Conservation (phyloP, 2,329 filamentous ascomycete species). For the Aspergillus ibericus region DNA sequence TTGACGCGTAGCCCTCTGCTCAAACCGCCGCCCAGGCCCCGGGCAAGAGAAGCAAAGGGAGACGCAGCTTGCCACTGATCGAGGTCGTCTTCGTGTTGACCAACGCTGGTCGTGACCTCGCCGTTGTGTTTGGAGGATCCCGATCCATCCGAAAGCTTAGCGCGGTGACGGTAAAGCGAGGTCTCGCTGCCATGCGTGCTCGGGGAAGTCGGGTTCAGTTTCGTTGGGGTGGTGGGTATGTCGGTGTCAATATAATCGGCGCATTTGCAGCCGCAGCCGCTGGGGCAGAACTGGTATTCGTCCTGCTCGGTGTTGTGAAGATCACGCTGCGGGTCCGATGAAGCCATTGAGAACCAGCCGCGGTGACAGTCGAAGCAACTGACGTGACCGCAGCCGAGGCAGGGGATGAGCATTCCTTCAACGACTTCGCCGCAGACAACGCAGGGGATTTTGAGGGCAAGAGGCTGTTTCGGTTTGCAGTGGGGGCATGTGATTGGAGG, state of each 20-base stretch:
- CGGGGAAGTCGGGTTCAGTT: slow-evolving; percentile 17
- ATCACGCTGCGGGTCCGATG: slow-evolving; percentile 11
- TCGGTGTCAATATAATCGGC: slow-evolving; percentile 38
- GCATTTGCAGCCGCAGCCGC: slow-evolving; percentile 51
- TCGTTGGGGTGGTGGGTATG: slow-evolving; percentile 31
- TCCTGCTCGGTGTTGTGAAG: slow-evolving; percentile 14
- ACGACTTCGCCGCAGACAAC: slow-evolving; percentile 46
- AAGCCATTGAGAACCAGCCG: slow-evolving; percentile 39
- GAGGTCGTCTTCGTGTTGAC: slow-evolving; percentile 36
- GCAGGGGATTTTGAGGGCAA: slow-evolving; percentile 41
- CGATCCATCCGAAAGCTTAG: slow-evolving; percentile 14
- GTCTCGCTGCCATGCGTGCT: slow-evolving; percentile 19
- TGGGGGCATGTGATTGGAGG: slow-evolving; percentile 32
- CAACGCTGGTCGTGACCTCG: slow-evolving; percentile 17
- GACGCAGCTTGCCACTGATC: slow-evolving; percentile 37
- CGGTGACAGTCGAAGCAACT: slow-evolving; percentile 48
- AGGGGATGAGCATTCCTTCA: slow-evolving; percentile 48
- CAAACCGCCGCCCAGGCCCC: slow-evolving; percentile 44
- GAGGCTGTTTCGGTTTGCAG: slow-evolving; percentile 36
- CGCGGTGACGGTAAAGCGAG: slow-evolving; percentile 20
- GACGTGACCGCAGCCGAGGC: slow-evolving; percentile 50
- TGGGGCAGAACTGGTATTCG: slow-evolving; percentile 40
- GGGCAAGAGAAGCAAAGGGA: slow-evolving; percentile 42
- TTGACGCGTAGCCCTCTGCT: slow-evolving; percentile 40
- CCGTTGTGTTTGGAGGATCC: slow-evolving; percentile 12